Conservation (phyloP, 371 early-diverging fungal genomes). For the Mucor sp. region DNA sequence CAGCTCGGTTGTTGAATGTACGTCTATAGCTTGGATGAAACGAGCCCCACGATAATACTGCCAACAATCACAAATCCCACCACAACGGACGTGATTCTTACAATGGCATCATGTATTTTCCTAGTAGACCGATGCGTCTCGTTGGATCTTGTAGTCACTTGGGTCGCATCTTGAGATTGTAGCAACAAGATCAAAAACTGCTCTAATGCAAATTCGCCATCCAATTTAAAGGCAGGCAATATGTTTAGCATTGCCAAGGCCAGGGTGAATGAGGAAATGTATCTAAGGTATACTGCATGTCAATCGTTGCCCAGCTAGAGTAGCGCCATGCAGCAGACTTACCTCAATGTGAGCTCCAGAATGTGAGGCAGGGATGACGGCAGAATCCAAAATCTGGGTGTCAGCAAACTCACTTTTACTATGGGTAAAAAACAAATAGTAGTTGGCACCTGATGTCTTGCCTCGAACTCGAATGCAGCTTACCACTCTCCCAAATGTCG, state of each 20-base stretch:
- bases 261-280: conserved; percentile 75
- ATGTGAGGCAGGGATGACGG: conserved; percentile 64
- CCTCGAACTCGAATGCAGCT: background rate
- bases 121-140: conserved; percentile 24
- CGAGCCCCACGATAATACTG: conserved; percentile 41
- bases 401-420: conserved; percentile 68
- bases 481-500: conserved; percentile 65
- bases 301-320: background rate
- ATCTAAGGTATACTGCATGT: conserved; percentile 35
- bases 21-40: conserved; percentile 2
- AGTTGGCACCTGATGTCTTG: background rate
- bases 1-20: background rate
- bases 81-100: conserved; percentile 33
- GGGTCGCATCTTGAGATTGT: conserved; percentile 14
- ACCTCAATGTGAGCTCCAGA: conserved; percentile 59
- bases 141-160: conserved; percentile 22
- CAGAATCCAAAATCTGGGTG: conserved; percentile 57
- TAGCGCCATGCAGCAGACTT: conserved; percentile 4
- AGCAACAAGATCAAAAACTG: conserved; percentile 36
- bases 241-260: conserved; percentile 81
- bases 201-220: conserved; percentile 72
- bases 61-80: conserved; percentile 51
- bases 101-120: conserved; percentile 21
- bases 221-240: conserved; percentile 75
- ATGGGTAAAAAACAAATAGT: conserved; percentile 2